Base-by-base conservation (phyloP, 208 protist genomes). In the Trypanosoma avium region DNA sequence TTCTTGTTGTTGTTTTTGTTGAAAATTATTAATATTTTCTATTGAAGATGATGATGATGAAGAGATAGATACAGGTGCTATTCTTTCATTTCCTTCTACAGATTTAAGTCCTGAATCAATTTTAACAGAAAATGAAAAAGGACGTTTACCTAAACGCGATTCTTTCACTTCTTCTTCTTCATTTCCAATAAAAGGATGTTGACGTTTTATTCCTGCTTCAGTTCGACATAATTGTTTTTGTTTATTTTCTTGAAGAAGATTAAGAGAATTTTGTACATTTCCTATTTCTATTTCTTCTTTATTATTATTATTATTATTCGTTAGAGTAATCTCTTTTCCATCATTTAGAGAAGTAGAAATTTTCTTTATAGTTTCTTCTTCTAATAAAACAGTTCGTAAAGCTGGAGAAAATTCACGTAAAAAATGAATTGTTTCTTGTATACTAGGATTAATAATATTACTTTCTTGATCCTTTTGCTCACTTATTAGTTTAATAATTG, bases 81-180 rank as follows among this genome's bases (percentile, higher is more conserved):
- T 8, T 32, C 47, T 4, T 4, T 24, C 4, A 6, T 54, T 17
- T 8, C 29, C n/a, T 26, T 26, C 21, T 8, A 29, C n/a, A 15
- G 29, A 10, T 47, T 45, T 10, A n/a, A 68, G 21, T n/a, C 40
- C 22, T 36, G 22, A 35, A 35, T 60, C 29, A 40, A 68, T 50
- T 42, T 42, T 68, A 8, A 68, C 62, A 4, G 43, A 15, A 19
- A 68, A 68, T 9, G 62, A 48, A 29, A 53, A 38, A 22, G 48
- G 17, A 4, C 40, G 33, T 33, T 60, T 68, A 9, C 6, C 13
- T 33, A 40, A n/a, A 3, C 8, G 40, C 21, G 21, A 4, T 22
- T 27, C 33, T 29, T 46, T 13, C 48, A 26, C 50, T 17, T 47
- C 38, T 15, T 29, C 38, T 5, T 3, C 13, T 24, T 56, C 32